These are phyloP conservation scores for Limnomonas spitsbergensis DNA, from an alignment of 139 green algal genomes.

Conservation along the genomic window DNA sequence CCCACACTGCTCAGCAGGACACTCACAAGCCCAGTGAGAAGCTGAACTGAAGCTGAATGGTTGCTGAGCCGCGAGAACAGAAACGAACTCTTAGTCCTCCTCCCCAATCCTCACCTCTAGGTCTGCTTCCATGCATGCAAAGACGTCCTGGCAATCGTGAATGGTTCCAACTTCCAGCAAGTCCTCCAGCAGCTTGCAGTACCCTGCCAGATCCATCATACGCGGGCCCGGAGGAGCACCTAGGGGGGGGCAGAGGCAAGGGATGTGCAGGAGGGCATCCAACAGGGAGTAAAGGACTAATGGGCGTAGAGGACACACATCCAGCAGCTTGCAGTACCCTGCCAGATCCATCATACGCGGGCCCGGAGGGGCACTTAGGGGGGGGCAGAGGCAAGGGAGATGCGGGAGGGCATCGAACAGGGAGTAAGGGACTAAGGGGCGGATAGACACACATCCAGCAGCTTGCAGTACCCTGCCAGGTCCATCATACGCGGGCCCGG, in stretches of 20 bases:
- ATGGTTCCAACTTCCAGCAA: constrained; percentile 42
- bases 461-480: not conserved
- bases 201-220: not conserved
- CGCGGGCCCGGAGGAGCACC: not conserved
- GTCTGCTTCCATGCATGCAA: constrained; percentile 31
- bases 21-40: no score
- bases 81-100: no score
- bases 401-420: not conserved
- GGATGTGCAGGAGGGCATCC: not conserved
- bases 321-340: constrained; percentile 7
- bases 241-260: not conserved
- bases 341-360: not conserved
- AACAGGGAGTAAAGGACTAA: not conserved
- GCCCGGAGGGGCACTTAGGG: not conserved
- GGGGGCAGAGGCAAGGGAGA: not conserved
- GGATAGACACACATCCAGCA: constrained; percentile 21
- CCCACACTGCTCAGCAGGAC: no score
- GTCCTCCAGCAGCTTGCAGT: constrained; percentile 28
- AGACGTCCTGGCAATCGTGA: constrained; percentile 28
- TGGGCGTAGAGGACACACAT: not conserved
- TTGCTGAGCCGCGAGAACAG: no score
- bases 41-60: no score
- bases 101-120: not conserved
- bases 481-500: not conserved
- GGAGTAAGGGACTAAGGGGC: not conserved